Evolutionary conservation across 108 stramenopile species (phyloP).

Genomic region (Pseudonitzschia multistriata): DNA sequence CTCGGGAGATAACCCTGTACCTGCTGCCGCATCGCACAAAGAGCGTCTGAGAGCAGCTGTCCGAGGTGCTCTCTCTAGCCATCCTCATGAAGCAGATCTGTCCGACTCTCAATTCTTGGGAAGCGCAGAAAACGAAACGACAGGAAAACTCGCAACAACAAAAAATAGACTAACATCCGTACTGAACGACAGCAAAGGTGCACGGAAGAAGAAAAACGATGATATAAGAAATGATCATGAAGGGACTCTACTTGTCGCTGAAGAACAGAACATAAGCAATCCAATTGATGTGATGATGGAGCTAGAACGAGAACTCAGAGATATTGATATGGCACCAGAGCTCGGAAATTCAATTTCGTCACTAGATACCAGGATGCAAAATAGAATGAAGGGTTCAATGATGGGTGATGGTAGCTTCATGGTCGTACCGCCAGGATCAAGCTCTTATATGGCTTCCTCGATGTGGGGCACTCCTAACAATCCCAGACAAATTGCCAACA

Average conservation of each 20-base stretch:
- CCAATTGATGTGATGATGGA: slow-evolving; percentile 56
- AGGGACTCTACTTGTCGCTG: slow-evolving; percentile 14
- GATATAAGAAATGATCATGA: slow-evolving; percentile 21
- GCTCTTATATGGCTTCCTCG: slow-evolving; percentile 60
- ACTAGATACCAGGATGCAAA: slow-evolving; percentile 49
- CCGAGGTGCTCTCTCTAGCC: slow-evolving; percentile 63
- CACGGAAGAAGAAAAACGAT: slow-evolving; percentile 4
- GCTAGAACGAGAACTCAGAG: slow-evolving; percentile 75
- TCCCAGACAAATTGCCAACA: slow-evolving; percentile 25
- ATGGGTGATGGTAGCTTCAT: slow-evolving; percentile 75
- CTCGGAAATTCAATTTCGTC: slow-evolving; percentile 76
- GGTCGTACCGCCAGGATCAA: slow-evolving; percentile 77
- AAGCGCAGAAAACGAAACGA: slow-evolving; percentile 27
- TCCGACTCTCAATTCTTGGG: slow-evolving; percentile 82
- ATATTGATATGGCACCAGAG: slow-evolving; percentile 82
- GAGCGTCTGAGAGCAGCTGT: slow-evolving; percentile 75
- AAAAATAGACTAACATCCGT: neutral
- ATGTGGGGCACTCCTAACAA: slow-evolving; percentile 37
- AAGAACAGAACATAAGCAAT: slow-evolving; percentile 16
- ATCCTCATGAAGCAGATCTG: slow-evolving; percentile 71
- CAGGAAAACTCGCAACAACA: slow-evolving; percentile 5
- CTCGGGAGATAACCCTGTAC: neutral
- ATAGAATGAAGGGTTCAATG: slow-evolving; percentile 38
- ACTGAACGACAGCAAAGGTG: neutral
- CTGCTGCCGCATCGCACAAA: slow-evolving; percentile 37